phyloP scores from a whole-genome alignment of 2,329 filamentous ascomycete species.

The Colletotrichum sp. region DNA sequence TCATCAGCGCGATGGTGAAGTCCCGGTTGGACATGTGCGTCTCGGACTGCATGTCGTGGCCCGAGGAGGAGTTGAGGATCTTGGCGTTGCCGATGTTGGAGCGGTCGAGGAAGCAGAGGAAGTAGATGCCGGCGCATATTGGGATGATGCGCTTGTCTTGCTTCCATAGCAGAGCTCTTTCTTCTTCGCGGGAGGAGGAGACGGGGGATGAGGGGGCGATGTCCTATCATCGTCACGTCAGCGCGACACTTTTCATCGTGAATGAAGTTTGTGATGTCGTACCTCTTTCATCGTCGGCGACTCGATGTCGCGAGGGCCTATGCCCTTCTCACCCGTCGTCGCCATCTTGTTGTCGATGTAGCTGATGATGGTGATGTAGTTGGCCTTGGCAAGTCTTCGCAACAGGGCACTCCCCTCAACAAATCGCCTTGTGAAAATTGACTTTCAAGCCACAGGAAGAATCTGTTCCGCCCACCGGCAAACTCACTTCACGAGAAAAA shows the following conservation, averaged over 20 bases:
- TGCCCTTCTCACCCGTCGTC: neutral
- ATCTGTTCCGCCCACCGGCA: neutral
- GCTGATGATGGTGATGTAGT: neutral
- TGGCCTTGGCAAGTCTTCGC: neutral
- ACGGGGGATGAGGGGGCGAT: neutral
- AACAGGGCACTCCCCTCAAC: neutral
- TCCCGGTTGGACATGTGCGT: slow-evolving; percentile 66
- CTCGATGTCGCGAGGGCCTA: neutral
- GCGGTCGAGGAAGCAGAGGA: slow-evolving; percentile 71
- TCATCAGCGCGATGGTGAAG: slow-evolving; percentile 63
- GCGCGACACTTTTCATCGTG: neutral
- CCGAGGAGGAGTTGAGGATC: slow-evolving; percentile 64
- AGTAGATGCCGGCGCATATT: slow-evolving; percentile 66
- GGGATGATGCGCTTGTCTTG: slow-evolving; percentile 70
- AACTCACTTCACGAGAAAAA: neutral
- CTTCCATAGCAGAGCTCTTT: slow-evolving; percentile 53
- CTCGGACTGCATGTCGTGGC: slow-evolving; percentile 66
- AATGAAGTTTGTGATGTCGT: rapidly evolving
- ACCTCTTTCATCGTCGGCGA: neutral
- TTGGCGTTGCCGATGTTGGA: slow-evolving; percentile 74
- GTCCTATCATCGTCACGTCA: neutral
- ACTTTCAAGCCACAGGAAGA: neutral
- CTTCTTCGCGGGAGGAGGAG: slow-evolving; percentile 19
- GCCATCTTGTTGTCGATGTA: neutral
- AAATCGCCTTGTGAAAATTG: neutral